Base-by-base conservation (phyloP, 306 rosid genomes). In the Clitoria ternatea region DNA sequence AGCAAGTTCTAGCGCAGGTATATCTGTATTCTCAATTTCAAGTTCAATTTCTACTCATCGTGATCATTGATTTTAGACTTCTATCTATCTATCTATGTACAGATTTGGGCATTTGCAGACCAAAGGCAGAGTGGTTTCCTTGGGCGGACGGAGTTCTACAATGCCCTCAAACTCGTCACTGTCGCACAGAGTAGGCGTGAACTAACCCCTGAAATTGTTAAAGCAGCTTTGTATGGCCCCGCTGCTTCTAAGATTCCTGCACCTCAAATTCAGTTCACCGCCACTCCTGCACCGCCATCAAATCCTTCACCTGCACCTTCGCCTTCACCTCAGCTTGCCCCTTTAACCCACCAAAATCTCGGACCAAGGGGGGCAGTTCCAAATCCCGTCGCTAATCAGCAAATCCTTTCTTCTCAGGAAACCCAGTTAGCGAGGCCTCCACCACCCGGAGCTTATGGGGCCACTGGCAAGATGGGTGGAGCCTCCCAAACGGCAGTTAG, bases 91-190 rank as follows among this genome's bases (percentile, higher is more conserved):
- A n/a, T n/a, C n/a, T n/a, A n/a, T n/a, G n/a, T n/a, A n/a, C 86
- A 95, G 99, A 86, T 95, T 70, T 95, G 99, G 99, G 88, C 85
- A 27, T 59, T 63, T 83, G 91, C 99, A 65, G 89, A 91, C 71
- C 86, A 44, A 77, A 85, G 87, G 72, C 93, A 91, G 66, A 87
- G 86, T 70, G 87, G 88, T 30, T 95, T 77, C 71, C 97, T 95
- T 43, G 96, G 96, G 39, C 87, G 90, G 39, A 79, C 85, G 3
- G 99, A 91, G 85, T 95, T 95, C 77, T 91, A 95, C 83, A 89
- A 95, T 86, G 97, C 97, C 59, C 99, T 95, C 76, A 91, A 84
- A 73, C 99, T 95, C 76, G 96, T 89, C 39, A 95, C 99, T n/a
- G 97, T 95, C 67, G 99, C 96, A 52, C 99, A 95, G 74, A 91